Conservation (phyloP, 2,329 filamentous ascomycete genomes). For the Colletotrichum shisoi region DNA sequence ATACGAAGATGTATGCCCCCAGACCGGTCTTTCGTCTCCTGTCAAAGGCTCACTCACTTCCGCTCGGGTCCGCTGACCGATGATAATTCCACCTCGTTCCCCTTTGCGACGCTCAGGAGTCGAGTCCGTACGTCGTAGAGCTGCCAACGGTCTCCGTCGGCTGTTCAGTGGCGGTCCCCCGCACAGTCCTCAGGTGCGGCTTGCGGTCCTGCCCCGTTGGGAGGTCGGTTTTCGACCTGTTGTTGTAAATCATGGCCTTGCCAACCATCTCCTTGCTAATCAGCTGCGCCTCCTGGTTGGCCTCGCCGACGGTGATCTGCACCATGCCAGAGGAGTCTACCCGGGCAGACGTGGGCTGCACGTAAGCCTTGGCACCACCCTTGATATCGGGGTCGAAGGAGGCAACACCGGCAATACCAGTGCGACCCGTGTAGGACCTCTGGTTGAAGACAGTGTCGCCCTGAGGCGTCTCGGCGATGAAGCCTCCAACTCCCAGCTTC, state of each 20-base stretch:
- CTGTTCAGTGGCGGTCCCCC: no score
- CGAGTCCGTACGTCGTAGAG: conserved; percentile 52
- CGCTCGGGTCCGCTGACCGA: not conserved
- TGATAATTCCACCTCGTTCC: not conserved
- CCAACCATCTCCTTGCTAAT: conserved; percentile 59
- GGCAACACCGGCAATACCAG: conserved; percentile 47
- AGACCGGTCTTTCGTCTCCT: not conserved
- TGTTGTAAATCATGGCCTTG: conserved; percentile 47
- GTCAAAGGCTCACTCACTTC: not conserved
- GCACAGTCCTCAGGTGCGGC: conserved; percentile 8
- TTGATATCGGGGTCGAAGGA: conserved; percentile 56
- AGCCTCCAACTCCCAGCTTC: conserved; percentile 64
- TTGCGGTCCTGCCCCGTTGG: conserved; percentile 3
- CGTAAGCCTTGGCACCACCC: conserved; percentile 65
- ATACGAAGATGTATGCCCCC: conserved; percentile 1
- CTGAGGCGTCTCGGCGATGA: conserved; percentile 56
- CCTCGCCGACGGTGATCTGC: conserved; percentile 54
- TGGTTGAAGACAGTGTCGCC: conserved; percentile 56
- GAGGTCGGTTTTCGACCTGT: conserved; percentile 35
- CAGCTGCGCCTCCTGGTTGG: conserved; percentile 50
- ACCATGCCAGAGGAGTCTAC: conserved; percentile 62
- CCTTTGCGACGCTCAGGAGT: conserved; percentile 29
- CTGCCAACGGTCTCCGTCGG: conserved; percentile 45
- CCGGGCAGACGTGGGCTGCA: conserved; percentile 55
- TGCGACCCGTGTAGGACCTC: conserved; percentile 37